Conservation (phyloP, 2,329 filamentous ascomycete genomes). For the Chalaropsis thielavioides region DNA sequence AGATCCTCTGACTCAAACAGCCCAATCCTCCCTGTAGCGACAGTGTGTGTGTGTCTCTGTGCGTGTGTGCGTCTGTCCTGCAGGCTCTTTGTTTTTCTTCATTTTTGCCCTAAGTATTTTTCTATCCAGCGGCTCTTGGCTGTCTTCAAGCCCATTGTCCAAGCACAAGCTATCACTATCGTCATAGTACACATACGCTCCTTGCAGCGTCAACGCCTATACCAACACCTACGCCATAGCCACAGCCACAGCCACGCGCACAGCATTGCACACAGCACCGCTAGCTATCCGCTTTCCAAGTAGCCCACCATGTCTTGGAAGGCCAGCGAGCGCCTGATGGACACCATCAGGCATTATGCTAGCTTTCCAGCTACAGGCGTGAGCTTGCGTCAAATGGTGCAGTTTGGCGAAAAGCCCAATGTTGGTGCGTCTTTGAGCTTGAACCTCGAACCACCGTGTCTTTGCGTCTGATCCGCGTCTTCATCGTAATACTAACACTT, state of each 20-base stretch:
- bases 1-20: neutral
- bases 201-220: neutral
- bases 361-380: constrained; percentile 93
- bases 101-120: neutral
- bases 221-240: neutral
- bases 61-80: neutral
- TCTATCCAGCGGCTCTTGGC: neutral
- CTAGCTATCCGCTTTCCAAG: neutral
- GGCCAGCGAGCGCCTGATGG: constrained; percentile 78
- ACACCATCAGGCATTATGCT: constrained; percentile 93
- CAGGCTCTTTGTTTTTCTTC: neutral
- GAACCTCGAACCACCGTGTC: neutral
- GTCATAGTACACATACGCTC: neutral
- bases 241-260: neutral
- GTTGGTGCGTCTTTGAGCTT: constrained; percentile 46
- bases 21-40: neutral
- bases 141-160: neutral
- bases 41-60: neutral
- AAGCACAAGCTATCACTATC: neutral
- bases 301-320: constrained; percentile 72
- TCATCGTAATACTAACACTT: constrained; percentile 1
- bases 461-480: neutral
- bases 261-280: neutral
- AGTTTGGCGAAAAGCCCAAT: constrained; percentile 90
- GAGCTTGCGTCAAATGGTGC: constrained; percentile 96